phyloP scores from a whole-genome alignment of 192 early-diverging fungal genomes.

The Backusella tuberculispora region DNA sequence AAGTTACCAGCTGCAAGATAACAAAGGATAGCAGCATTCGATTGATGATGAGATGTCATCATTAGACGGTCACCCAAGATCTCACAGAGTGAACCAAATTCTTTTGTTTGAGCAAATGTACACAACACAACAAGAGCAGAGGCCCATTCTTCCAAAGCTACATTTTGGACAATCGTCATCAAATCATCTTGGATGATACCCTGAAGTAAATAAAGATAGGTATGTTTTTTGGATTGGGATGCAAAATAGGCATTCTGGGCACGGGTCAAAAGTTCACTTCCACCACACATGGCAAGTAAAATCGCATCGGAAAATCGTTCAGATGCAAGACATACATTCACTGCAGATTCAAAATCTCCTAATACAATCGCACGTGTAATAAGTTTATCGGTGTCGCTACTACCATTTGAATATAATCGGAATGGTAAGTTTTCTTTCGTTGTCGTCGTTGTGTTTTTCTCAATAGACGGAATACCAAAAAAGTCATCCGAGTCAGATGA shows the following conservation, averaged over 20 bases:
- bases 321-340: slow-evolving; percentile 80
- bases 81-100: slow-evolving; percentile 71
- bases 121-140: slow-evolving; percentile 91
- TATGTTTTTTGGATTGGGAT: slow-evolving; percentile 54
- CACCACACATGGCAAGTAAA: slow-evolving; percentile 84
- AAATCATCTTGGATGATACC: slow-evolving; percentile 80
- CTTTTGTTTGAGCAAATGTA: slow-evolving; percentile 88
- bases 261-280: slow-evolving; percentile 41
- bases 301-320: slow-evolving; percentile 66
- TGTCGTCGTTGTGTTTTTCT: too few species aligned
- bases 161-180: slow-evolving; percentile 75
- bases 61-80: slow-evolving; percentile 66
- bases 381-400: slow-evolving; percentile 73
- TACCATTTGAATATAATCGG: slow-evolving; percentile 26
- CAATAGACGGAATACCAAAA: slow-evolving; percentile 20
- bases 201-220: slow-evolving; percentile 84
- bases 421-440: slow-evolving; percentile 21
- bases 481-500: slow-evolving; percentile 23
- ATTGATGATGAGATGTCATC: slow-evolving; percentile 31
- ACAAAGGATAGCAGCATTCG: slow-evolving; percentile 67
- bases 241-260: slow-evolving; percentile 78
- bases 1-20: slow-evolving; percentile 82
- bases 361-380: slow-evolving; percentile 84
- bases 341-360: slow-evolving; percentile 91
- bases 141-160: slow-evolving; percentile 84